phyloP scores from a whole-genome alignment of 2,329 filamentous ascomycete genomes.

The Paramyrothecium roridum region DNA sequence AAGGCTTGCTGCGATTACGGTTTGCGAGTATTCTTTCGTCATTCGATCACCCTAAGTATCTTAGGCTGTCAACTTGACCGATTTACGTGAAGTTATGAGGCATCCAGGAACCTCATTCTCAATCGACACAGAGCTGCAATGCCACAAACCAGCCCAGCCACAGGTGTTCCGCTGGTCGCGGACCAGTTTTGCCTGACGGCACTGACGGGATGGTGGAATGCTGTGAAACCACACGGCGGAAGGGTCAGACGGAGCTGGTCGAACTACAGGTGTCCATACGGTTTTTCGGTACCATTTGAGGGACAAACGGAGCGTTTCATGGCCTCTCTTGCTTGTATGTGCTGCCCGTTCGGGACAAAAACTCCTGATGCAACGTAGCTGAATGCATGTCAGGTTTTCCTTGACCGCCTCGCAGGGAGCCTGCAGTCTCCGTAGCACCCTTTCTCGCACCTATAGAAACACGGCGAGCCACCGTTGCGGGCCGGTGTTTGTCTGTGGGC shows the following conservation, averaged over 20 bases:
- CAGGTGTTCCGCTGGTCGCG: not conserved
- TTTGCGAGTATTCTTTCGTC: not conserved
- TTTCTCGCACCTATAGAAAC: not conserved
- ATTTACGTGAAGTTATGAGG: not conserved
- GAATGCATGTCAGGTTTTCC: not conserved
- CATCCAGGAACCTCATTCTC: not conserved
- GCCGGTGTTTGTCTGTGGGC: too few relatives aligned
- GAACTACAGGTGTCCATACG: not conserved
- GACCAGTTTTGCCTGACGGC: too few relatives aligned
- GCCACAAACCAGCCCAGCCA: not conserved
- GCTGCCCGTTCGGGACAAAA: not conserved
- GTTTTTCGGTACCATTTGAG: not conserved
- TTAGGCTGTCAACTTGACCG: not conserved
- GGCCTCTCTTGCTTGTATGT: not conserved
- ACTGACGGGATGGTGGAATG: not conserved
- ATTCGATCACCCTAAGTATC: not conserved
- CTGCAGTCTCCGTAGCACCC: not conserved
- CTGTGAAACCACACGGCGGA: not conserved
- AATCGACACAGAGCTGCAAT: not conserved
- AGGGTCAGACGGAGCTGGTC: not conserved
- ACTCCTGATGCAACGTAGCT: not conserved
- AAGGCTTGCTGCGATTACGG: not conserved
- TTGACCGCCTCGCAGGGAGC: not conserved
- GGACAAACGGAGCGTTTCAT: not conserved
- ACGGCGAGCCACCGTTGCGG: not conserved